Evolutionary conservation across 208 protist species (phyloP), one percentile per base, ranked within the genome.

Genomic region (Porcisia deanei): DNA sequence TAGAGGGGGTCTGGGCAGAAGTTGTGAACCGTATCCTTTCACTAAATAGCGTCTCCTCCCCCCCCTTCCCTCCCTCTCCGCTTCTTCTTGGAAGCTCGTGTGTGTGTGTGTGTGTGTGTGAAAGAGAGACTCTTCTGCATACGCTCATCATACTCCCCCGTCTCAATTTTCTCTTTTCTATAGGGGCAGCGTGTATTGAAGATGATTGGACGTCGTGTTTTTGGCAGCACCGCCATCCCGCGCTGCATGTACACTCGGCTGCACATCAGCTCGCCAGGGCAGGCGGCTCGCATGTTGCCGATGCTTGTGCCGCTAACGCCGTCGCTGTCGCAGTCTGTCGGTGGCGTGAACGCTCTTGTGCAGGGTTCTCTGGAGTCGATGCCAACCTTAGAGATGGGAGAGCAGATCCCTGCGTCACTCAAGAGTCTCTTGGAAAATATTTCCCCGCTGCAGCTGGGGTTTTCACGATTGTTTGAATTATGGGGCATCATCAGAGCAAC

Each of bases 401-500:
- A 85, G 57, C 65, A 81, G 58, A 83, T 93, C 49, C 83, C 83
- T 25, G 71, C 85, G 9, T 58, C 87, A 18, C 76, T 93, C 37
- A 76, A 78, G 70, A 68, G 81, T 8, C 84, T 91, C 49, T 54
- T 93, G 22, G 87, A 91, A 60, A 87, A 71, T 58, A 80, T 94
- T 22, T 82, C 82, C 14, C 83, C 80, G 20, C 49, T 85, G 18
- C 80, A 90, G 59, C 72, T 91, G 25, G 84, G 86, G 9, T 91
- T 89, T 89, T 79, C 89, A 65, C 79, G 79, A 52, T 87, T 94
- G 83, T 75, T 96, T 64, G 92, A 96, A 93, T 96, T 96, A 94
- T 94, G 88, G 88, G 85, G 88, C 77, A 93, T 93, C 65, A 80
- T 76, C 52, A 87, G 90, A 64, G 77, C 80, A 79, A 82, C 76